These are phyloP conservation scores for Stagonosporopsis chrysanthemi DNA, from an alignment of 2,329 filamentous ascomycete species.

Conservation along the genomic window DNA sequence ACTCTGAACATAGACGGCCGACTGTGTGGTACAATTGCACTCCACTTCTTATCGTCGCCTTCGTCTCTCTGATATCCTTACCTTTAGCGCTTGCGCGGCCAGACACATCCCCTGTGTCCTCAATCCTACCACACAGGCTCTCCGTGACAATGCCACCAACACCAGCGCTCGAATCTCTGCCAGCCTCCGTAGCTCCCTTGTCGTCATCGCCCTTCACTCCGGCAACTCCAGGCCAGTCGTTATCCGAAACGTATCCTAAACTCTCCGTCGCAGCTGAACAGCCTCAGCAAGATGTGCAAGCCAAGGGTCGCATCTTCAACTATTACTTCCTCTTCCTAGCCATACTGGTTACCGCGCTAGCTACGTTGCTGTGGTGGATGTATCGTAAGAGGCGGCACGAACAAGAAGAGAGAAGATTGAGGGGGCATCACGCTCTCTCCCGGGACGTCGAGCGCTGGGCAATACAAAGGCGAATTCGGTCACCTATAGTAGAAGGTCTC, in stretches of 20 bases:
- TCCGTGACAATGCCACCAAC: conserved; percentile 11
- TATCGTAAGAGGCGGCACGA: conserved; percentile 53
- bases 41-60: neutral
- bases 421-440: conserved; percentile 45
- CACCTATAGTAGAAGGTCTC: conserved; percentile 61
- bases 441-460: conserved; percentile 48
- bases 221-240: neutral
- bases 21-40: neutral
- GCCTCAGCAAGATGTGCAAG: conserved; percentile 1
- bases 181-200: neutral
- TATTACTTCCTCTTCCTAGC: conserved; percentile 66
- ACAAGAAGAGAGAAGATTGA: conserved; percentile 35
- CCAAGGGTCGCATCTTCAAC: conserved; percentile 45
- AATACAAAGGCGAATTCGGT: conserved; percentile 32
- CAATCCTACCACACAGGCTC: neutral
- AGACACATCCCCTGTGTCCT: neutral
- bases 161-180: neutral
- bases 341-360: conserved; percentile 56
- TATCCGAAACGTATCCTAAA: conserved; percentile 7
- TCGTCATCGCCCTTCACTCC: neutral
- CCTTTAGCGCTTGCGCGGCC: neutral
- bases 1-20: neutral
- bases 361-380: conserved; percentile 54
- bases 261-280: conserved; percentile 19
- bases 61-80: neutral